Conservation (phyloP, 257 asterid species). For the Nicotiana tomentosiformis region DNA sequence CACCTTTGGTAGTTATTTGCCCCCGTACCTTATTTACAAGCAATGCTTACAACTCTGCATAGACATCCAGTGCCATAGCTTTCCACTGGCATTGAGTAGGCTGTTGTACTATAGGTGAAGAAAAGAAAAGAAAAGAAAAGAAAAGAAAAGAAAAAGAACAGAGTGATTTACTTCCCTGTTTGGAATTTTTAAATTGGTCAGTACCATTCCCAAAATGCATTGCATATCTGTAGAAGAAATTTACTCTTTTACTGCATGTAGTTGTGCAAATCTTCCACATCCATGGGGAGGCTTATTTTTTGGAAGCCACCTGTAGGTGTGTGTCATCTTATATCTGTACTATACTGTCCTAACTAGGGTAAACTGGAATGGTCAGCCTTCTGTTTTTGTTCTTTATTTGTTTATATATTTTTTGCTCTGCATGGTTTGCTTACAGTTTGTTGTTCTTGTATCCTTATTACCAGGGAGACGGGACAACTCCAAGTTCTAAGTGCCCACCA, state of each 20-base stretch:
- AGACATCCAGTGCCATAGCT: background rate
- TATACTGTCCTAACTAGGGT: background rate
- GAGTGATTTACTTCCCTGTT: background rate
- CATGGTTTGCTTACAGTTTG: background rate
- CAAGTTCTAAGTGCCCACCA: constrained; percentile 92
- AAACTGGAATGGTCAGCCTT: background rate
- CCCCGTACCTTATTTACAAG: background rate
- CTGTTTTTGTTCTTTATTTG: background rate
- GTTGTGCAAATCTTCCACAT: background rate
- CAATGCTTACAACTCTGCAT: background rate
- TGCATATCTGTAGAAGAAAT: background rate
- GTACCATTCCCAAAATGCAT: background rate
- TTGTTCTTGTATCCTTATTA: constrained; percentile 16
- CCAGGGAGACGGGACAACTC: constrained; percentile 86
- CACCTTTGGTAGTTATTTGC: background rate
- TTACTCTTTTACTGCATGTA: background rate
- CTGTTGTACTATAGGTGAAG: background rate
- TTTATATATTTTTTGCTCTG: background rate
- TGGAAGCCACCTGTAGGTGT: background rate
- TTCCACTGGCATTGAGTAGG: background rate
- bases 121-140: background rate
- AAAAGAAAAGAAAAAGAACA: background rate
- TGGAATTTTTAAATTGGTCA: background rate
- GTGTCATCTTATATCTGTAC: background rate
- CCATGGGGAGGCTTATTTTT: background rate